phyloP scores from a whole-genome alignment of 345 rosid species.

The Populus alba region DNA sequence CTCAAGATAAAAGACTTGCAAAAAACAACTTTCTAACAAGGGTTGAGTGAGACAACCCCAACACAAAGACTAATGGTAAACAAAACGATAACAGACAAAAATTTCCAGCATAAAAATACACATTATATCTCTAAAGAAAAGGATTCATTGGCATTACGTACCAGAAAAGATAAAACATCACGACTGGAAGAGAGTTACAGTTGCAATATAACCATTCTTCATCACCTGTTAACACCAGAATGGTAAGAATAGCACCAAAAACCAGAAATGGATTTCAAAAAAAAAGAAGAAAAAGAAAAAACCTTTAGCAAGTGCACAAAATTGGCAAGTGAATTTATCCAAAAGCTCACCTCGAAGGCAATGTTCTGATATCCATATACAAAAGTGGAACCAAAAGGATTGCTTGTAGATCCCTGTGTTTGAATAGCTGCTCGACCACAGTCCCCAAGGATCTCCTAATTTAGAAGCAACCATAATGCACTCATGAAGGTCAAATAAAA shows the following conservation, averaged over 20 bases:
- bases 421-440: slow-evolving; percentile 98
- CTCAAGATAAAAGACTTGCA: too few species aligned
- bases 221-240: slow-evolving; percentile 61
- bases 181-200: slow-evolving; percentile 82
- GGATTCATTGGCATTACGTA: too few species aligned
- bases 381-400: slow-evolving; percentile 95
- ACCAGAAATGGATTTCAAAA: neutral
- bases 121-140: too few species aligned
- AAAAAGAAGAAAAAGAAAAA: neutral
- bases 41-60: too few species aligned
- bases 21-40: too few species aligned
- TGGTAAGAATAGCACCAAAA: slow-evolving; percentile 3
- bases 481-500: too few species aligned
- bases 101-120: too few species aligned
- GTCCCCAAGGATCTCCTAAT: slow-evolving; percentile 87
- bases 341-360: slow-evolving; percentile 80
- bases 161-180: slow-evolving; percentile 32
- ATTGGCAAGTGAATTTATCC: neutral
- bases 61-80: too few species aligned
- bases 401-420: slow-evolving; percentile 90
- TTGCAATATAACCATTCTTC: slow-evolving; percentile 92
- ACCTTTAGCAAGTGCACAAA: neutral
- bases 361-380: slow-evolving; percentile 90
- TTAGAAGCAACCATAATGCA: too few species aligned
- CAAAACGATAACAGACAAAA: too few species aligned